Evolutionary conservation across 208 protist genomes (phyloP).

Genomic region (Trypanosomatidae sp.): DNA sequence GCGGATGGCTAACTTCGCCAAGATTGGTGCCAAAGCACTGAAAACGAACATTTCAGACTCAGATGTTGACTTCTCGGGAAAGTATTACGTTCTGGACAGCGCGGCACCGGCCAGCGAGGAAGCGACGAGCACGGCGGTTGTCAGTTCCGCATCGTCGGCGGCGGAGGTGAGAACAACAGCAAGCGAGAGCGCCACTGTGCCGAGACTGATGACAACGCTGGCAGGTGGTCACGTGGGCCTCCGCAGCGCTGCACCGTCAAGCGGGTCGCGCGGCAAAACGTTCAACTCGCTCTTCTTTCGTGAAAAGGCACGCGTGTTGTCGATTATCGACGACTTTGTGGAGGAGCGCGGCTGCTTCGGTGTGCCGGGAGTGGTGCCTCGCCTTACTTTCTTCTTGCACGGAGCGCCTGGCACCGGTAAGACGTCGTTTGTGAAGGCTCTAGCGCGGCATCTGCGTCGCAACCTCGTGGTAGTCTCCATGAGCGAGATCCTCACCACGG

Average conservation of each 20-base stretch:
- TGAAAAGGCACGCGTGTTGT: conserved; percentile 66
- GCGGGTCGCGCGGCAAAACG: conserved; percentile 37
- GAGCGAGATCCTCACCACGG: conserved; percentile 62
- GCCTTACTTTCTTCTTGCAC: conserved; percentile 83
- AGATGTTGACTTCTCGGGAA: conserved; percentile 7
- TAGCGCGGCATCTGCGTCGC: conserved; percentile 73
- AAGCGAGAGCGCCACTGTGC: background rate
- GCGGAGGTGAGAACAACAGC: background rate
- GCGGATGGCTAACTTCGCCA: conserved; percentile 5
- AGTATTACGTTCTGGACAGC: conserved; percentile 26
- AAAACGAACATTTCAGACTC: background rate
- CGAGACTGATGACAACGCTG: background rate
- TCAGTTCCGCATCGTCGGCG: background rate
- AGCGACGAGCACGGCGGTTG: background rate
- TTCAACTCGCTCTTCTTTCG: conserved; percentile 86
- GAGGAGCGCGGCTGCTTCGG: conserved; percentile 65
- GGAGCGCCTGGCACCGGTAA: conserved; percentile 94
- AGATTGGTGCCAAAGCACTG: background rate
- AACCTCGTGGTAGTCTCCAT: conserved; percentile 80
- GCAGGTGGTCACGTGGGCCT: conserved; percentile 19
- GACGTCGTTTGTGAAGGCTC: conserved; percentile 87
- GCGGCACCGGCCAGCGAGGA: background rate
- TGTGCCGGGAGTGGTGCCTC: conserved; percentile 58
- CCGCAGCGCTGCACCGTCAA: background rate
- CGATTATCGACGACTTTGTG: conserved; percentile 65